Percentiles rank a stretch among this genome's conserved stretches.
Conservation (phyloP, 2,329 filamentous ascomycete genomes). For the Cryphonectria japonica region DNA sequence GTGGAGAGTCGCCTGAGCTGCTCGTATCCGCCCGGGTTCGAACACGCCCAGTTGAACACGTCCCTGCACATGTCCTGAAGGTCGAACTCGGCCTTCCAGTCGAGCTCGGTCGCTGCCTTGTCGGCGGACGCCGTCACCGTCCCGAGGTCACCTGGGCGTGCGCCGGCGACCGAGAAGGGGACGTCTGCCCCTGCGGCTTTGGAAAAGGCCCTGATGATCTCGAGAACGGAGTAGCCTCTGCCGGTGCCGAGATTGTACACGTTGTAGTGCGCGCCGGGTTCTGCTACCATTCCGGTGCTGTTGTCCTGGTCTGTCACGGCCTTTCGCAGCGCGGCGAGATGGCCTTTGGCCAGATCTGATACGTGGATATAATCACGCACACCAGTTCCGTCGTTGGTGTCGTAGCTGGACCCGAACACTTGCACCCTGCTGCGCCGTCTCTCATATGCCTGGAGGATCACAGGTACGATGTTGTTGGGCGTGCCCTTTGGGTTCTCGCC, state of each 20-base stretch:
- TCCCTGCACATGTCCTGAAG: constrained; percentile 28
- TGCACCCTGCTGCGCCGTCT: constrained; percentile 26
- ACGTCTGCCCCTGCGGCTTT: constrained; percentile 23
- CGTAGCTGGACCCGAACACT: constrained; percentile 27
- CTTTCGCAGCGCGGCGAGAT: constrained; percentile 25
- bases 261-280: constrained; percentile 15
- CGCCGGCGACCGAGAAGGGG: constrained; percentile 20
- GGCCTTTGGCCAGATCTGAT: constrained; percentile 26
- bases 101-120: constrained; percentile 27
- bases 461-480: constrained; percentile 28
- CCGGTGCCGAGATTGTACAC: constrained; percentile 27
- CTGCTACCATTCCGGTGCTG: not conserved
- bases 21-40: constrained; percentile 27
- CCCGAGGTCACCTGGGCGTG: constrained; percentile 22
- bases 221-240: constrained; percentile 26
- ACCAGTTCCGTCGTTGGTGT: constrained; percentile 24
- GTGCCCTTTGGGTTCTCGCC: constrained; percentile 26
- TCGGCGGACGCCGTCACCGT: constrained; percentile 23
- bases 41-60: constrained; percentile 25
- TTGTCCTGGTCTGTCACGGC: constrained; percentile 15
- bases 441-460: constrained; percentile 27
- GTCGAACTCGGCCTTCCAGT: constrained; percentile 27
- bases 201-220: constrained; percentile 27
- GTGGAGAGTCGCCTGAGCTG: constrained; percentile 23
- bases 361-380: constrained; percentile 27